Evolutionary conservation across 176 grass and related monocot species (phyloP).

Genomic region (Zea mays): Zm-B73-REFERENCE-NAM-5.0 NC_050096.1:52992001-52992500

Average conservation of each 20-base stretch:
- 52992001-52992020: constrained; percentile 71
- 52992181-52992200: constrained; percentile 40
- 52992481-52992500: constrained; percentile 14
- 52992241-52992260: constrained; percentile 72
- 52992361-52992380: constrained; percentile 8
- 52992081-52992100: constrained; percentile 51
- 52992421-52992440: not conserved
- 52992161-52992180: constrained; percentile 64
- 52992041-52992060: constrained; percentile 74
- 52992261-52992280: constrained; percentile 51
- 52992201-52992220: constrained; percentile 39
- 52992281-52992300: constrained; percentile 64
- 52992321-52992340: constrained; percentile 50
- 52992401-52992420: not conserved
- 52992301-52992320: constrained; percentile 88
- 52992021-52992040: constrained; percentile 86
- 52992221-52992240: constrained; percentile 49
- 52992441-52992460: constrained; percentile 23
- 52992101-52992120: constrained; percentile 36
- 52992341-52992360: not conserved
- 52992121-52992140: constrained; percentile 28
- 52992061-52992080: constrained; percentile 67
- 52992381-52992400: constrained; percentile 9
- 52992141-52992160: constrained; percentile 41
- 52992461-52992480: not conserved